Evolutionary conservation across 2,329 filamentous ascomycete genomes (phyloP).

Genomic region (Mariannaea elegans): DNA sequence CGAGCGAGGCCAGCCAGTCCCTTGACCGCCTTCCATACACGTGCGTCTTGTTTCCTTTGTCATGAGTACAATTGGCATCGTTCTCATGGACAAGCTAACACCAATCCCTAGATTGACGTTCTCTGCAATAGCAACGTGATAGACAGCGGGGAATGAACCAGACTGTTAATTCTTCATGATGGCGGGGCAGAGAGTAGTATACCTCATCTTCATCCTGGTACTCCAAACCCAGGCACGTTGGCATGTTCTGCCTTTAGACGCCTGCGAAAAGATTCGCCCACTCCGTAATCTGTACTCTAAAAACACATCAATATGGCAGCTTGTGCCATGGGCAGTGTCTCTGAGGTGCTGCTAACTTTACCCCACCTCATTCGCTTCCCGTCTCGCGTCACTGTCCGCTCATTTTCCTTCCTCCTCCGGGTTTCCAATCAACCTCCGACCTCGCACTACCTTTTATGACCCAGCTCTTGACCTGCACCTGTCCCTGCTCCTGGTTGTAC

Average conservation of each 20-base stretch:
- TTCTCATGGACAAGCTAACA: neutral
- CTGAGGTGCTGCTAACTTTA: neutral
- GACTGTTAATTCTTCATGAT: conserved; percentile 26
- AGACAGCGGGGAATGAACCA: conserved; percentile 7
- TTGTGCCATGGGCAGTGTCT: neutral
- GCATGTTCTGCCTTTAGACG: too few relatives aligned
- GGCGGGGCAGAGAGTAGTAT: conserved; percentile 25
- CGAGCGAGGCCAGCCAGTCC: conserved; percentile 33
- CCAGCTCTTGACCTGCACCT: neutral
- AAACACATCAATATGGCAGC: too few relatives aligned
- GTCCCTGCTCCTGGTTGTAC: neutral
- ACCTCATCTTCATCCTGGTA: too few relatives aligned
- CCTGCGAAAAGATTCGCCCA: too few relatives aligned
- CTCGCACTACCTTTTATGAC: neutral
- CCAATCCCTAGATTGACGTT: neutral
- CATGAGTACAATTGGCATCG: conserved; percentile 20
- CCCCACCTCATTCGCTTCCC: conserved; percentile 28
- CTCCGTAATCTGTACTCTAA: too few relatives aligned
- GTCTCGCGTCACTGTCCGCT: conserved; percentile 10
- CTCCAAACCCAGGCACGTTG: too few relatives aligned
- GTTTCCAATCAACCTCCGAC: neutral
- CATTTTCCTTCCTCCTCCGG: neutral
- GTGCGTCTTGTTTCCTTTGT: conserved; percentile 22
- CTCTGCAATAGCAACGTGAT: neutral
- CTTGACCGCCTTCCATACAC: conserved; percentile 41